These are phyloP conservation scores for Pichia cactophila DNA, from an alignment of 1,139 yeast species.

Conservation along the genomic window DNA sequence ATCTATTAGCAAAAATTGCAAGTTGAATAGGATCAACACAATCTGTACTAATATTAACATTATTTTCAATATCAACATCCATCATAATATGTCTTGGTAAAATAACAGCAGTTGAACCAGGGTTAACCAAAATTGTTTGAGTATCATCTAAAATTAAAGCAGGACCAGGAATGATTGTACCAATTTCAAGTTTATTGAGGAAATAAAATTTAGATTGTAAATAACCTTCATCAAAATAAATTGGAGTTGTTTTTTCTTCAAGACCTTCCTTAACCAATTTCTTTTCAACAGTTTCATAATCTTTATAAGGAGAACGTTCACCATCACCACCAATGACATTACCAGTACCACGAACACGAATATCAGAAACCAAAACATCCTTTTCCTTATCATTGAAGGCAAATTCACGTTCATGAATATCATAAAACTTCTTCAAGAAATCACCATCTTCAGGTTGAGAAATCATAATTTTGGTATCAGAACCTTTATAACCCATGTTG, in stretches of 20 bases:
- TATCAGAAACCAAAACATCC: constrained; percentile 68
- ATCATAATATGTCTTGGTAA: constrained; percentile 32
- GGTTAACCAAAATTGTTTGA: constrained; percentile 78
- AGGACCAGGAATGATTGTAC: constrained; percentile 60
- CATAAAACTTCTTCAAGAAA: constrained; percentile 18
- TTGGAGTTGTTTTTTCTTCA: constrained; percentile 15
- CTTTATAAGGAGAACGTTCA: constrained; percentile 22
- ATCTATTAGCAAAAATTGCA: constrained; percentile 53
- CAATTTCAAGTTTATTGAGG: constrained; percentile 35
- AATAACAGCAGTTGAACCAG: constrained; percentile 56
- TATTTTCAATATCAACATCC: constrained; percentile 1
- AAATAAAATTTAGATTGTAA: constrained; percentile 21
- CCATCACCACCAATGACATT: constrained; percentile 26
- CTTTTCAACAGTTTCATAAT: constrained; percentile 11
- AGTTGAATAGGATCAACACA: constrained; percentile 44
- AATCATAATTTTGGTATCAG: constrained; percentile 78
- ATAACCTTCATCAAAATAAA: constrained; percentile 12
- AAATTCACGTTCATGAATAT: constrained; percentile 56
- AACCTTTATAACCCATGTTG: constrained; percentile 77
- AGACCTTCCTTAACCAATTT: constrained; percentile 10
- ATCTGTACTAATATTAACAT: constrained; percentile 3
- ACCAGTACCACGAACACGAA: constrained; percentile 67
- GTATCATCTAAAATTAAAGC: constrained; percentile 79
- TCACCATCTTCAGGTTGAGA: constrained; percentile 26
- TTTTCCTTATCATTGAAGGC: constrained; percentile 55